phyloP scores from a whole-genome alignment of 495 filamentous ascomycete species.

The Trichoderma virens region DNA sequence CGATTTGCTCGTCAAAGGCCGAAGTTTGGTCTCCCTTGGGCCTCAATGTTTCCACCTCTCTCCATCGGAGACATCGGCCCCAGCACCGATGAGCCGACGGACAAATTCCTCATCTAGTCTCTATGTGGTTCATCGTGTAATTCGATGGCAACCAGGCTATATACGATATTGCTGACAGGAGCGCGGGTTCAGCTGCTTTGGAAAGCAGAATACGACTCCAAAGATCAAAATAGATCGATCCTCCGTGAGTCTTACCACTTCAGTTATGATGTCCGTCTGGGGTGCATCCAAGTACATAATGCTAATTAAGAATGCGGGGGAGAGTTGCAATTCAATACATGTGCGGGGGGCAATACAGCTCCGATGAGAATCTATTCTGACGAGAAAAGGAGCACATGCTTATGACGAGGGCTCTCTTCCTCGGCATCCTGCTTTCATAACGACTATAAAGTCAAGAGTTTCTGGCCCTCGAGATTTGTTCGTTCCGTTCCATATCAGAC shows the following conservation, averaged over 20 bases:
- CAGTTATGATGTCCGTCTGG: neutral
- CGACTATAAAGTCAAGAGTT: neutral
- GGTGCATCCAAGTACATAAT: neutral
- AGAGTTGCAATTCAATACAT: neutral
- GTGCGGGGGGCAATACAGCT: neutral
- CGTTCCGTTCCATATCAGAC: neutral
- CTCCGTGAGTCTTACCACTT: neutral
- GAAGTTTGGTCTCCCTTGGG: too few species aligned
- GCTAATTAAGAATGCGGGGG: neutral
- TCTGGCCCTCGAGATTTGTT: neutral
- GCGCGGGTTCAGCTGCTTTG: neutral
- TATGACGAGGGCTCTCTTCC: neutral
- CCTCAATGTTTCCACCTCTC: too few species aligned
- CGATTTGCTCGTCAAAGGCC: too few species aligned
- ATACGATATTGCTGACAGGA: neutral
- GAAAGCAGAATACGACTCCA: neutral
- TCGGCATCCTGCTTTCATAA: neutral
- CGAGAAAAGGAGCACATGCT: neutral
- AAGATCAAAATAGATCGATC: neutral
- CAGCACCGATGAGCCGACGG: neutral
- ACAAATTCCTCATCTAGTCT: neutral
- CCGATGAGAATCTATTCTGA: neutral
- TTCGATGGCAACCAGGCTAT: neutral
- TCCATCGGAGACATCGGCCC: neutral
- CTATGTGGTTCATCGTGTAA: neutral